These are phyloP conservation scores for Saccharum officinarum DNA, from an alignment of 176 grass and related monocot species.

Conservation along the genomic window DNA sequence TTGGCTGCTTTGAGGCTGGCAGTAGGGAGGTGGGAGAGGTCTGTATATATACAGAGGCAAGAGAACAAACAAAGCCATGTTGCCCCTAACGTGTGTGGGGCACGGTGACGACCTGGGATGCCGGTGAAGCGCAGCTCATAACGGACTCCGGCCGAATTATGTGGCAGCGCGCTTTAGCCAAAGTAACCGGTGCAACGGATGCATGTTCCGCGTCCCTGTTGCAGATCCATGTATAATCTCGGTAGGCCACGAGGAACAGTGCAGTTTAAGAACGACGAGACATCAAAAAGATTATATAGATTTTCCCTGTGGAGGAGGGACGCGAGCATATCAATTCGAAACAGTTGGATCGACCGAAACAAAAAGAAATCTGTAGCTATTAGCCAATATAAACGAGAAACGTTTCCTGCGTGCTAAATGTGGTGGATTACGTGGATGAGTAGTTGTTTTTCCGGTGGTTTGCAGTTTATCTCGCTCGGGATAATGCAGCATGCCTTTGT, in stretches of 20 bases:
- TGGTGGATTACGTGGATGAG: background rate
- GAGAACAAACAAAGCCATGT: constrained; percentile 39
- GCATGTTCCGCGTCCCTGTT: background rate
- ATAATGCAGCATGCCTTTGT: too few species aligned
- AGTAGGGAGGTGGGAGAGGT: background rate
- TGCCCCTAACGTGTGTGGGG: constrained; percentile 34
- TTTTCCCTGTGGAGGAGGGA: background rate
- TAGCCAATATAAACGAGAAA: background rate
- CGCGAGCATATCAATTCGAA: background rate
- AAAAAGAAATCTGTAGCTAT: background rate
- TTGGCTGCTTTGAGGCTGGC: background rate
- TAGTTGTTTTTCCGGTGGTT: background rate
- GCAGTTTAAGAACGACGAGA: background rate
- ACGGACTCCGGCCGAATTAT: constrained; percentile 7
- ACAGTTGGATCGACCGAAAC: background rate
- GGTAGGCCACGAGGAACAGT: background rate
- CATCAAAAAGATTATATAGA: background rate
- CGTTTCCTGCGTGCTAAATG: constrained; percentile 30
- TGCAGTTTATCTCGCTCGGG: background rate
- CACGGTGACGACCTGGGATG: constrained; percentile 42
- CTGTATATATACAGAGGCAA: constrained; percentile 37
- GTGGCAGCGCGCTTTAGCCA: constrained; percentile 19
- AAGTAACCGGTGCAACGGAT: background rate
- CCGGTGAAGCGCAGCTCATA: constrained; percentile 13
- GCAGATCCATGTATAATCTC: background rate